These are phyloP conservation scores for Ramularia endophylla DNA, from an alignment of 2,329 filamentous ascomycete species.

Conservation along the genomic window DNA sequence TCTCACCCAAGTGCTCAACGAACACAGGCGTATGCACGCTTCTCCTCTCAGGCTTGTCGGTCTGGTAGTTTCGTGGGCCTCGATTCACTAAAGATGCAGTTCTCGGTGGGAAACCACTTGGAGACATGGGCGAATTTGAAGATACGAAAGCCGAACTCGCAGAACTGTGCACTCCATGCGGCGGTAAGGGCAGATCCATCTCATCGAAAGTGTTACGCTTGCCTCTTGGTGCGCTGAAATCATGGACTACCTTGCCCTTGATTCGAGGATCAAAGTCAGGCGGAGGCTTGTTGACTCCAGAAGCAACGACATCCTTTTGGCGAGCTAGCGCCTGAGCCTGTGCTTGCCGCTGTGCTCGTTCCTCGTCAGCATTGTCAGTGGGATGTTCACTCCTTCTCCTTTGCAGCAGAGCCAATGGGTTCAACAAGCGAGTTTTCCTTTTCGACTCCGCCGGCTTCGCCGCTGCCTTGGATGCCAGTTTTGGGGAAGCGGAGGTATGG, in stretches of 20 bases:
- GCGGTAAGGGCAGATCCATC: constrained; percentile 8
- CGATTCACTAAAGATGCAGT: constrained; percentile 16
- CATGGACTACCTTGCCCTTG: constrained; percentile 57
- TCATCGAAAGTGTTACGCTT: constrained; percentile 22
- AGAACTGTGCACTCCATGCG: constrained; percentile 3
- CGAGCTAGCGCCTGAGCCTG: constrained; percentile 40
- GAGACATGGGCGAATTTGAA: constrained; percentile 11
- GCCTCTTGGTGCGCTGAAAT: constrained; percentile 57
- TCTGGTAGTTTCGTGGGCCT: constrained; percentile 3
- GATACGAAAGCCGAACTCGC: constrained; percentile 6
- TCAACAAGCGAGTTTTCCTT: constrained; percentile 41
- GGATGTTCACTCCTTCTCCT: constrained; percentile 47
- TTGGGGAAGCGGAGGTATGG: constrained; percentile 16
- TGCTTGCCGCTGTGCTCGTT: constrained; percentile 16
- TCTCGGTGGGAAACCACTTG: constrained; percentile 13
- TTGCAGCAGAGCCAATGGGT: constrained; percentile 56
- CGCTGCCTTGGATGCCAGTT: constrained; percentile 6
- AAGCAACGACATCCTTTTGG: constrained; percentile 46
- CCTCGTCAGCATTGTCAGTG: constrained; percentile 14
- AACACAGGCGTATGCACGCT: constrained; percentile 53
- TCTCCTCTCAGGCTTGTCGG: constrained; percentile 13
- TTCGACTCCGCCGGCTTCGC: constrained; percentile 35
- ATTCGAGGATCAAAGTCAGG: constrained; percentile 60
- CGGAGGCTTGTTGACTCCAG: constrained; percentile 45
- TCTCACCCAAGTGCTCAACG: constrained; percentile 55